Percentiles rank a stretch among this genome's conserved stretches.
These are phyloP conservation scores for Diaporthe sp. DNA, from an alignment of 2,329 filamentous ascomycete species.

Conservation along the genomic window DNA sequence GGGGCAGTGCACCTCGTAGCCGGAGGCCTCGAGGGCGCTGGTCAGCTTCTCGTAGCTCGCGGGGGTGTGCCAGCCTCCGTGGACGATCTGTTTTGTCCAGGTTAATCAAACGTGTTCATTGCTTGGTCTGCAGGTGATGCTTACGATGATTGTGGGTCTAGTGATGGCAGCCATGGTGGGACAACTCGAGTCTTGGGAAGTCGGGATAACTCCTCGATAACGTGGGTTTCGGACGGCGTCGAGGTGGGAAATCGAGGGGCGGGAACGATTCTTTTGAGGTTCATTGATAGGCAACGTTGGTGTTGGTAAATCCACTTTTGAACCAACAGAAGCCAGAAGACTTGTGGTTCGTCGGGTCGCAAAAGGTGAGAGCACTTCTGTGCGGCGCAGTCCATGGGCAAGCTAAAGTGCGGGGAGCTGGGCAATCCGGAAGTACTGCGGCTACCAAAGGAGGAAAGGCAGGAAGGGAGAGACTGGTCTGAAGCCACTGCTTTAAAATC, in stretches of 20 bases:
- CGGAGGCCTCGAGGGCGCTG: not conserved
- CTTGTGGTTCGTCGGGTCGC: not conserved
- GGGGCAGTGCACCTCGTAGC: conserved; percentile 18
- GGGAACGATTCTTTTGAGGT: not conserved
- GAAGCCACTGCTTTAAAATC: too few relatives aligned
- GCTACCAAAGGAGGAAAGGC: too few relatives aligned
- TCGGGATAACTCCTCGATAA: not conserved
- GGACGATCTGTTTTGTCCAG: not conserved
- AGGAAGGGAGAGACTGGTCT: too few relatives aligned
- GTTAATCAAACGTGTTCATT: not conserved
- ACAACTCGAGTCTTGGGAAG: not conserved
- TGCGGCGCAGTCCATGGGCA: not conserved
- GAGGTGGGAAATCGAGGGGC: not conserved
- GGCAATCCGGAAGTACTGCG: too few relatives aligned
- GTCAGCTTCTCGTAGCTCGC: not conserved
- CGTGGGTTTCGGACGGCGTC: not conserved
- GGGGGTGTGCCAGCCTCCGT: conserved; percentile 14
- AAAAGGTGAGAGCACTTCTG: not conserved
- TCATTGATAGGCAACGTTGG: not conserved
- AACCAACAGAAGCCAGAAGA: not conserved
- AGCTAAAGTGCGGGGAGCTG: too few relatives aligned
- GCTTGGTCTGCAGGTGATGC: not conserved
- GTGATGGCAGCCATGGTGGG: not conserved
- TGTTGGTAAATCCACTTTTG: not conserved
- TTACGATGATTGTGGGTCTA: not conserved